Percentiles rank a stretch among this genome's conserved stretches.
These are phyloP conservation scores for Trametes pubescens DNA, from an alignment of 1,284 basidiomycete species.

Conservation along the genomic window DNA sequence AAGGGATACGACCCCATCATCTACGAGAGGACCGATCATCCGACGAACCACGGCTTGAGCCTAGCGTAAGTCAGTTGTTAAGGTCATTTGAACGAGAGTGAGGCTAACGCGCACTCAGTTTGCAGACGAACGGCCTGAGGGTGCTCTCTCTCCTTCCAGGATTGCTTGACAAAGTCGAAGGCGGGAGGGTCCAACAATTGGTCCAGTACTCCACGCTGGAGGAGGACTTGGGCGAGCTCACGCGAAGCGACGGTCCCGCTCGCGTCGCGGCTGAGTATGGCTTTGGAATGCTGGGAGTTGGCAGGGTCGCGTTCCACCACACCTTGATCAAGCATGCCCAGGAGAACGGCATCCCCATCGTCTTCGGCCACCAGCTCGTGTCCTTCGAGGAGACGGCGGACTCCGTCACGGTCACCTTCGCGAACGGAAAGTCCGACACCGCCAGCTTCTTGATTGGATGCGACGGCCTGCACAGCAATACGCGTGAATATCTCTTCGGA, in stretches of 20 bases:
- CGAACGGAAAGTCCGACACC: constrained; percentile 46
- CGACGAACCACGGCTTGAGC: constrained; percentile 46
- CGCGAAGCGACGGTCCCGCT: constrained; percentile 40
- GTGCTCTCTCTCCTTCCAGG: constrained; percentile 52
- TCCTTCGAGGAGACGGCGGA: constrained; percentile 45
- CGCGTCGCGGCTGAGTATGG: constrained; percentile 36
- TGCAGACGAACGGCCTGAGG: constrained; percentile 52
- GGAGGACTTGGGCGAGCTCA: constrained; percentile 45
- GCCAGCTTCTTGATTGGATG: constrained; percentile 55
- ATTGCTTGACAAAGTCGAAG: constrained; percentile 45
- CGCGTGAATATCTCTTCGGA: constrained; percentile 51
- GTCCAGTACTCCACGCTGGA: constrained; percentile 43
- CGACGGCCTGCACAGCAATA: constrained; percentile 55
- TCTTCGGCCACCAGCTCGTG: constrained; percentile 48
- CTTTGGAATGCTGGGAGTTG: constrained; percentile 42
- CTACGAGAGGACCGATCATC: constrained; percentile 46
- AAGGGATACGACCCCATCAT: constrained; percentile 45
- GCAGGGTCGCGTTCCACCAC: constrained; percentile 45
- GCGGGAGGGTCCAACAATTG: constrained; percentile 38
- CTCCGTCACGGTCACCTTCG: constrained; percentile 47
- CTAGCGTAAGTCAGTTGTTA: constrained; percentile 42
- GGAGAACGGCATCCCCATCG: constrained; percentile 46
- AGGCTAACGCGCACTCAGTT: constrained; percentile 44
- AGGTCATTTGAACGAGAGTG: not conserved
- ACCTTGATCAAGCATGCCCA: constrained; percentile 45